Percentiles rank a stretch among this genome's conserved stretches.
Conservation (phyloP, 176 grass and related monocot genomes). For the Juncus effusus region DNA sequence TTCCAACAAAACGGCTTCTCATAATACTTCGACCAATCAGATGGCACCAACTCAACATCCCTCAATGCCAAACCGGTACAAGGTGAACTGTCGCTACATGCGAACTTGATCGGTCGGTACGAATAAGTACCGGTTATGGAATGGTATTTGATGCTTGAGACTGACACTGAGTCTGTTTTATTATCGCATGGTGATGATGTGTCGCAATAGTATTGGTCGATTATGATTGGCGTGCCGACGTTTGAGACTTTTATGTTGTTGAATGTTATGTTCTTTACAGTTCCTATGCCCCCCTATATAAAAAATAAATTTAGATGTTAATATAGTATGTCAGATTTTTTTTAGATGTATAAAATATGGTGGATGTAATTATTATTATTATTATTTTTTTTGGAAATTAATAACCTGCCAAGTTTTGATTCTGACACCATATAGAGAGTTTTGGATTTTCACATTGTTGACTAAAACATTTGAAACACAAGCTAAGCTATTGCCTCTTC, state of each 20-base stretch:
- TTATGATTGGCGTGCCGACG: constrained; percentile 55
- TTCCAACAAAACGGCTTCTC: constrained; percentile 53
- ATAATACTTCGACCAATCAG: neutral
- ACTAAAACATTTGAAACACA: constrained; percentile 64
- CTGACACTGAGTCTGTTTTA: constrained; percentile 45
- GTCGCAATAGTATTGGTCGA: constrained; percentile 88
- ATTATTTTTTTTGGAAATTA: too few species aligned
- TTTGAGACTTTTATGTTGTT: constrained; percentile 51
- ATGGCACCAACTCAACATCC: constrained; percentile 41
- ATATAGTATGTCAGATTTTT: too few species aligned
- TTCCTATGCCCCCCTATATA: constrained; percentile 56
- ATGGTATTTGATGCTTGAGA: constrained; percentile 46
- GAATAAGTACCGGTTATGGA: constrained; percentile 50
- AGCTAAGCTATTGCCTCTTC: constrained; percentile 53
- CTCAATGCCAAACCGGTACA: constrained; percentile 46
- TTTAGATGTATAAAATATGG: neutral
- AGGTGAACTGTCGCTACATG: constrained; percentile 64
- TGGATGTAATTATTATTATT: neutral
- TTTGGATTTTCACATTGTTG: constrained; percentile 50
- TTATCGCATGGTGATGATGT: constrained; percentile 40
- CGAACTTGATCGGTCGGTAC: constrained; percentile 51
- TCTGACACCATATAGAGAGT: constrained; percentile 60
- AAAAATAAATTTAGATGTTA: too few species aligned
- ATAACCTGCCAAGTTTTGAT: constrained; percentile 82
- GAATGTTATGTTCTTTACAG: constrained; percentile 68